A percentile compares a stretch with the other conserved stretches of the same genome.
Conservation (phyloP, 2,329 filamentous ascomycete genomes). For the Verticillium albo-atrum region DNA sequence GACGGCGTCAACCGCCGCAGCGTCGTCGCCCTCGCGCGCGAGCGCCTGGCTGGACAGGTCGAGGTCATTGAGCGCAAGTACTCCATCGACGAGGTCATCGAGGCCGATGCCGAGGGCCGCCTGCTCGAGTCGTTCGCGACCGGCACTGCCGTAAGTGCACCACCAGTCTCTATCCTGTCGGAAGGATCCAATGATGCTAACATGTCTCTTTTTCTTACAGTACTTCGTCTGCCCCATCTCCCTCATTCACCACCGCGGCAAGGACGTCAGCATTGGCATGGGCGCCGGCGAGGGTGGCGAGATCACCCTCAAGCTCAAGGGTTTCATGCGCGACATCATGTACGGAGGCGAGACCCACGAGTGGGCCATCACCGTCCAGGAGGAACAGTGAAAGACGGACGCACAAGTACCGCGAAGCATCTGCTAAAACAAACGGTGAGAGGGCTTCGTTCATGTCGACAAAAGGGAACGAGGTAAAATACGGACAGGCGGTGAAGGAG, state of each 20-base stretch:
- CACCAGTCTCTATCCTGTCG: not conserved
- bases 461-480: too few species aligned
- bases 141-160: conserved; percentile 72
- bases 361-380: conserved; percentile 65
- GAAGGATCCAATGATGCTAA: conserved; percentile 11
- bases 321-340: conserved; percentile 68
- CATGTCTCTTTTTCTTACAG: conserved; percentile 26
- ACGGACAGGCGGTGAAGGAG: not conserved
- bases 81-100: conserved; percentile 71
- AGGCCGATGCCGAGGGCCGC: conserved; percentile 69
- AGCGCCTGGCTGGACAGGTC: conserved; percentile 53
- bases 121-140: conserved; percentile 81
- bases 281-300: conserved; percentile 47
- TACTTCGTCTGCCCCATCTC: conserved; percentile 69
- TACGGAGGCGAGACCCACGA: conserved; percentile 64
- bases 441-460: too few species aligned
- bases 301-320: conserved; percentile 60
- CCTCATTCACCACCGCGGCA: conserved; percentile 61
- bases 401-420: not conserved
- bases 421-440: not conserved
- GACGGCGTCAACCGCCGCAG: conserved; percentile 84
- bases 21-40: conserved; percentile 66
- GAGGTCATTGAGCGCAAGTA: conserved; percentile 80
- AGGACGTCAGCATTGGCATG: conserved; percentile 60
- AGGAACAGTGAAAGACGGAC: conserved; percentile 38